Evolutionary conservation across 1,284 basidiomycete genomes (phyloP), one percentile per base, ranked within the genome.

Genomic region (Earliella scabrosa): DNA sequence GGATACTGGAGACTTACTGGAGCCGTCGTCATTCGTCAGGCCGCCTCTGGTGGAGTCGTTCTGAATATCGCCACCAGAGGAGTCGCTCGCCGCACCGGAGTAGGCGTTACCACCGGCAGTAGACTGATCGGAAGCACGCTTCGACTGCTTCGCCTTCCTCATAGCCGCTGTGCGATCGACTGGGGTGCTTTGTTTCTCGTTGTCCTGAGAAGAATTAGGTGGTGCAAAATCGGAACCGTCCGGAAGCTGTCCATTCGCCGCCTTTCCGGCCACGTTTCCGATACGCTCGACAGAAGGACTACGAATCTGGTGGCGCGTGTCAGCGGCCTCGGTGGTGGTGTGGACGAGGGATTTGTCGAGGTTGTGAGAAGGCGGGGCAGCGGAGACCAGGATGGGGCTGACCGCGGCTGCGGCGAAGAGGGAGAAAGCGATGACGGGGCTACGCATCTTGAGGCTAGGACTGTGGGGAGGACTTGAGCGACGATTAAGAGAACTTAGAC

Each of bases 391-490:
- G 29, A 56, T 53, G n/a, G 69, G 69, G 63, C 67, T 68, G 59
- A 71, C 68, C 38, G 69, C 66, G 7, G n/a, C n/a, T n/a, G 68
- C 68, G 50, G 69, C 69, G 52, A 71, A 35, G 50, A 71, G 57
- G 18, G 67, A 67, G 56, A 71, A 69, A 52, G 68, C 68, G 60
- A 71, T 67, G 65, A 71, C 65, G 39, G 69, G 69, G 64, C 69
- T 71, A 48, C 69, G 68, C 69, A 71, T 71, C 52, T 60, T 65
- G 66, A 48, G 26, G 59, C n/a, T n/a, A 44, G 38, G 59, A 46
- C 24, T 59, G 50, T 64, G 52, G 61, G 45, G 50, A 50, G 53
- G 61, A 59, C 54, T 61, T 62, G 62, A 48, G 50, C 40, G 58
- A 57, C 52, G 60, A 68, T 68, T 67, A 69, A 56, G 51, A 50